These are phyloP conservation scores for Phyllostachys edulis DNA, from an alignment of 176 grass and related monocot genomes.

Conservation along the genomic window DNA sequence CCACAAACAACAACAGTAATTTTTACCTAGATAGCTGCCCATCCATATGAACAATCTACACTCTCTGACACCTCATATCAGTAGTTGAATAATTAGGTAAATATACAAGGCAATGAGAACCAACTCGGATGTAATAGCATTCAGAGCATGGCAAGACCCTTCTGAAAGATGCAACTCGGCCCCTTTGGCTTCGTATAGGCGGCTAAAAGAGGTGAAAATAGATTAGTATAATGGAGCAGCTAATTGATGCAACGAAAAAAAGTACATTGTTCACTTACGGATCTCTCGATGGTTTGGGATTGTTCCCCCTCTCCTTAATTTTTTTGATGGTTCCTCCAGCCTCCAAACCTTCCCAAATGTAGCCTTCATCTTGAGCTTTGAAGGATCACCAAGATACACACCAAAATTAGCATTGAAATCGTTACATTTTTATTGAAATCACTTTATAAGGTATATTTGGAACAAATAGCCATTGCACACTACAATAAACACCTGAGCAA, in stretches of 20 bases:
- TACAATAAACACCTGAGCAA: constrained; percentile 64
- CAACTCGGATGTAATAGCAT: no score
- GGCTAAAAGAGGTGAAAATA: constrained; percentile 39
- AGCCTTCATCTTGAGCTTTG: constrained; percentile 92
- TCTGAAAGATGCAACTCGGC: constrained; percentile 93
- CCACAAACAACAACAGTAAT: not conserved
- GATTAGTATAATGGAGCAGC: constrained; percentile 3
- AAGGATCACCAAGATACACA: constrained; percentile 86
- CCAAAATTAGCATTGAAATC: constrained; percentile 26
- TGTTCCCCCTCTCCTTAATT: constrained; percentile 71
- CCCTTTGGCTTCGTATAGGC: constrained; percentile 70
- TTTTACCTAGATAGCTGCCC: not conserved
- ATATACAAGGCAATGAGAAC: not conserved
- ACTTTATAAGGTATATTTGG: not conserved
- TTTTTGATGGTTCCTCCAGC: constrained; percentile 81
- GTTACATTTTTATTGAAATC: not conserved
- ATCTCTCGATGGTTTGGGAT: constrained; percentile 58
- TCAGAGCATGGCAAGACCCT: constrained; percentile 76
- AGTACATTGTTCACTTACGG: constrained; percentile 45
- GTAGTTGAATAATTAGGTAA: not conserved
- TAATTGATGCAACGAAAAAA: not conserved
- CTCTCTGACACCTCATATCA: not conserved
- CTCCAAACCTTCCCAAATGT: constrained; percentile 93
- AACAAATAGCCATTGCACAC: constrained; percentile 7
- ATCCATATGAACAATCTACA: not conserved